Base-by-base conservation (phyloP, 345 rosid genomes). In the Clausena lansium region DNA sequence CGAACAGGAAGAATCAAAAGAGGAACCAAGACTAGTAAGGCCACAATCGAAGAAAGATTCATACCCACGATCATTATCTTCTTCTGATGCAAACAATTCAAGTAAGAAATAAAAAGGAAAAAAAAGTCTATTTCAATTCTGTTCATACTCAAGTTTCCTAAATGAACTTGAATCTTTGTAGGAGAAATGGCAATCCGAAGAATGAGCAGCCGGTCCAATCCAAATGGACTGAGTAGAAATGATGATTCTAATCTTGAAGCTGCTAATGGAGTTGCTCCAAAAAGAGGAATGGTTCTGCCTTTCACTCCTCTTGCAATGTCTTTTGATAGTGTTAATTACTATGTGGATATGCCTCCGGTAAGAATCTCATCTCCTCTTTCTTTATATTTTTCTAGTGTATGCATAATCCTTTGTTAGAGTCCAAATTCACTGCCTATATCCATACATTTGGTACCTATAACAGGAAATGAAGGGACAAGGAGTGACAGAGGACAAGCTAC, bases 391-490 rank as follows among this genome's bases (percentile, higher is more conserved):
- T 10, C n/a, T 7, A 52, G 30, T 25, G 22, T 22, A 20, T 20
- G 35, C 14, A 28, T 5, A 62, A 38, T 39, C 19, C 15, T 41
- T 11, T 4, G 15, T 45, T 45, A 0, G 10, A 54, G 35, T 25
- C 52, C 72, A 33, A 55, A 45, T 63, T 38, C 45, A 35, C 30
- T 57, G 20, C 15, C 33, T 5, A 17, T 27, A 14, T 11, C 30
- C 5, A 66, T 17, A 41, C 32, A 25, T 61, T 76, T 58, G 28
- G 75, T 61, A n/a, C 27, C 32, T 77, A 19, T 57, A 67, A 78
- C 82, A 95, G 99, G 99, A 91, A 85, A 93, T 93, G 98, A 95
- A 84, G 69, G 91, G 85, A 9, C 93, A 95, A 84, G 99, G 94
- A 55, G 89, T 93, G 39, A 20, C 82, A 25, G 91, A 87, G 78